phyloP scores from a whole-genome alignment of 2,329 filamentous ascomycete genomes.

The Pseudogymnoascus sp. region DNA sequence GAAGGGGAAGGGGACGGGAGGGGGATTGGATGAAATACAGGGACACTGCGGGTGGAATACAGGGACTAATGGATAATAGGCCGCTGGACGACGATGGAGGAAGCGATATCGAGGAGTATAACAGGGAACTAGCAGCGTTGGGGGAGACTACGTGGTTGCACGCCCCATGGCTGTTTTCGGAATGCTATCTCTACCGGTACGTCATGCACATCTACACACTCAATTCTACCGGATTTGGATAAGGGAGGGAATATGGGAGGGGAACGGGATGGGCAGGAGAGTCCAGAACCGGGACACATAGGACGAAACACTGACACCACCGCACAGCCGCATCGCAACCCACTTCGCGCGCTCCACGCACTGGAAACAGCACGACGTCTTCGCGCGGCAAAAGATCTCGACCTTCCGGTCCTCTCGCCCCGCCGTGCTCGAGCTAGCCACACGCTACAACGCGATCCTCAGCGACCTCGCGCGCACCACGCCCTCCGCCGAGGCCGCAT shows the following conservation, averaged over 20 bases:
- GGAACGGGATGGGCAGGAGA: constrained; percentile 11
- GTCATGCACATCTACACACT: background rate
- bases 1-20: background rate
- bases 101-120: constrained; percentile 65
- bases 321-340: constrained; percentile 64
- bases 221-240: background rate
- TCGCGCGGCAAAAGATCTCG: constrained; percentile 78
- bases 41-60: background rate
- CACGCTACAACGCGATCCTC: constrained; percentile 67
- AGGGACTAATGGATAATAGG: constrained; percentile 14
- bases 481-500: constrained; percentile 58
- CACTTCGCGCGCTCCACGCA: constrained; percentile 67
- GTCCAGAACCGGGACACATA: background rate
- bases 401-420: constrained; percentile 88
- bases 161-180: constrained; percentile 79
- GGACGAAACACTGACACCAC: constrained; percentile 22
- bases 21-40: background rate
- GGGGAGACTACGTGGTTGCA: constrained; percentile 73
- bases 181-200: constrained; percentile 84
- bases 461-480: constrained; percentile 30
- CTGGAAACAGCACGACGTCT: constrained; percentile 89
- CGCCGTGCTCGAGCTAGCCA: constrained; percentile 72
- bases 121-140: constrained; percentile 69
- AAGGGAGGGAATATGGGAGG: background rate
- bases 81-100: constrained; percentile 27